Conservation (phyloP, 371 early-diverging fungal species). For the Capniomyces stellatus region DNA sequence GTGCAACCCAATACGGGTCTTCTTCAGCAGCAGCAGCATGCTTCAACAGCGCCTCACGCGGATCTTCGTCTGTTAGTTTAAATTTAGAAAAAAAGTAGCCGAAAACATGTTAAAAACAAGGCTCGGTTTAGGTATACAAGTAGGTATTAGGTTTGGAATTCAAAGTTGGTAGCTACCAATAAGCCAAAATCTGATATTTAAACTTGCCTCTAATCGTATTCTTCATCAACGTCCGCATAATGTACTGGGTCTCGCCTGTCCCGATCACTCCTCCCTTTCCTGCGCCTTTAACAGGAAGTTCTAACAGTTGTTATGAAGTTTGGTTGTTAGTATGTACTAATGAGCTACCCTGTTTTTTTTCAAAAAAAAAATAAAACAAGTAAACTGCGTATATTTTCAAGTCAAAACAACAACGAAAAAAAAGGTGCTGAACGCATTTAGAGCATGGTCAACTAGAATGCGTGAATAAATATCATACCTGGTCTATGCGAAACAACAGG, state of each 20-base stretch:
- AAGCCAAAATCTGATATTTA: too few relatives aligned
- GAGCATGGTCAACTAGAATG: not conserved
- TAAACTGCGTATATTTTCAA: conserved; percentile 1
- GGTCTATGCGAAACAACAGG: conserved; percentile 54
- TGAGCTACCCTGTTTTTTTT: too few relatives aligned
- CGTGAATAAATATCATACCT: conserved; percentile 22
- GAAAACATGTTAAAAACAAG: not conserved
- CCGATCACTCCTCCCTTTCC: conserved; percentile 76
- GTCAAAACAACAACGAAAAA: not conserved
- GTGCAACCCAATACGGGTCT: conserved; percentile 74
- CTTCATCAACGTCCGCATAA: conserved; percentile 63
- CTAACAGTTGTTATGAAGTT: too few relatives aligned
- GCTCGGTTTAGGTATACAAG: not conserved
- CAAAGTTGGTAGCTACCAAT: conserved; percentile 10
- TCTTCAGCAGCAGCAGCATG: conserved; percentile 68
- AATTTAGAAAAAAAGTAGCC: not conserved
- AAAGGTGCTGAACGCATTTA: not conserved
- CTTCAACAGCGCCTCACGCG: conserved; percentile 80
- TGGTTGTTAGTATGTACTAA: too few relatives aligned
- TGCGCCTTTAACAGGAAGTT: conserved; percentile 52
- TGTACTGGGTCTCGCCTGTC: conserved; percentile 59
- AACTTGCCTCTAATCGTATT: conserved; percentile 50
- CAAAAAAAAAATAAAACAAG: not conserved
- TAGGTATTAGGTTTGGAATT: not conserved
- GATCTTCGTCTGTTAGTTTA: conserved; percentile 58